A percentile compares a stretch with the other conserved stretches of the same genome.
These are phyloP conservation scores for Sedum album DNA, from an alignment of 164 flowering plant species.

Conservation along the genomic window DNA sequence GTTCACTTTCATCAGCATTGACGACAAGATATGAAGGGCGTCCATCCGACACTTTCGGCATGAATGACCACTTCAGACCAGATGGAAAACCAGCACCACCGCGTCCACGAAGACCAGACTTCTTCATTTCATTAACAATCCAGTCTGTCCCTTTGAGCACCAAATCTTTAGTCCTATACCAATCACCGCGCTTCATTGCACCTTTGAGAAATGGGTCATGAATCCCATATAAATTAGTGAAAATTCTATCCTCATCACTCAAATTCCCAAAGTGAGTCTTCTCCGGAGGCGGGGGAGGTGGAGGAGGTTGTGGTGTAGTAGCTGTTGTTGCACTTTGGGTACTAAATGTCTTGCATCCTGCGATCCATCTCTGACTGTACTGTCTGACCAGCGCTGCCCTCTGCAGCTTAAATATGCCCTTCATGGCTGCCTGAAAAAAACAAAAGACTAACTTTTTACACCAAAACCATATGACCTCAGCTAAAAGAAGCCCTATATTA, in stretches of 20 bases:
- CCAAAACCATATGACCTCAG: too few relatives aligned
- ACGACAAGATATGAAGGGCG: constrained; percentile 95
- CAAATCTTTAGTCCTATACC: too few relatives aligned
- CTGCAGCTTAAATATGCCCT: constrained; percentile 48
- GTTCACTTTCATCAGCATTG: constrained; percentile 99
- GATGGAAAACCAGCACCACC: constrained; percentile 99
- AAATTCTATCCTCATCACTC: too few relatives aligned
- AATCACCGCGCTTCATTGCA: too few relatives aligned
- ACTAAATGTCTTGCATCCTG: too few relatives aligned
- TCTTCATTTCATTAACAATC: constrained; percentile 92
- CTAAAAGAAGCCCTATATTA: too few relatives aligned
- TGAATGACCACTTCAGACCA: constrained; percentile 96
- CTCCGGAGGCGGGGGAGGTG: too few relatives aligned
- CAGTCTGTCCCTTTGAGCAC: constrained; percentile 88
- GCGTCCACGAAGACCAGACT: constrained; percentile 93
- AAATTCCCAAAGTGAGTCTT: too few relatives aligned
- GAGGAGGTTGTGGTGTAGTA: too few relatives aligned
- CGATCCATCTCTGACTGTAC: constrained; percentile 27
- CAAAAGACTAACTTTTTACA: too few relatives aligned
- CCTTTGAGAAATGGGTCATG: too few relatives aligned
- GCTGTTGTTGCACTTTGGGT: constrained; percentile 62
- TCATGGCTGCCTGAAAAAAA: constrained; percentile 75
- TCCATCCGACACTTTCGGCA: constrained; percentile 93
- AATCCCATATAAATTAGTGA: too few relatives aligned
- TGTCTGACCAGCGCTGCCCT: constrained; percentile 26